These are phyloP conservation scores for Gyrodon lividus DNA, from an alignment of 768 basidiomycete species.

Conservation along the genomic window DNA sequence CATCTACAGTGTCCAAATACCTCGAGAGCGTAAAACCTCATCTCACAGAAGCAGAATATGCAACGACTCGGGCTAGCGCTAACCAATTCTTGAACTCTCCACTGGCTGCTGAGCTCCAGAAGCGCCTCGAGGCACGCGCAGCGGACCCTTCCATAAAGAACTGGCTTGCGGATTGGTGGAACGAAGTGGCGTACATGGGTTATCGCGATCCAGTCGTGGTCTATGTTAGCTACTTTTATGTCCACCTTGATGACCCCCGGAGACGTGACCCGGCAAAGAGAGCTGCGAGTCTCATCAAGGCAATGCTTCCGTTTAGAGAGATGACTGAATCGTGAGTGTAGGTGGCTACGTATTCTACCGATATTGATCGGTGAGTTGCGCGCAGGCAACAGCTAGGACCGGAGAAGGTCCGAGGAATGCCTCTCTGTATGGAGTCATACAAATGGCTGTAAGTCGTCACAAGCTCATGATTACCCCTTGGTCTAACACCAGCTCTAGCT, in stretches of 20 bases:
- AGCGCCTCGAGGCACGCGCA: slow-evolving; percentile 74
- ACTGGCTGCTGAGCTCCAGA: slow-evolving; percentile 70
- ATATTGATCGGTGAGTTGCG: not conserved
- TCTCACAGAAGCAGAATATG: slow-evolving; percentile 61
- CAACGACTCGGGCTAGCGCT: slow-evolving; percentile 56
- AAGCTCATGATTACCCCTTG: not conserved
- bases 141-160: slow-evolving; percentile 53
- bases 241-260: slow-evolving; percentile 69
- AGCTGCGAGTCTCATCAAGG: slow-evolving; percentile 82
- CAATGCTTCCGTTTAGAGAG: slow-evolving; percentile 80
- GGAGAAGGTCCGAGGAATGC: slow-evolving; percentile 74
- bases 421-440: slow-evolving; percentile 92
- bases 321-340: slow-evolving; percentile 72
- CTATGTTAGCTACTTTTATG: slow-evolving; percentile 93
- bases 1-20: slow-evolving; percentile 85
- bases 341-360: slow-evolving; percentile 2
- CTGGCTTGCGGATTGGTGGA: slow-evolving; percentile 99
- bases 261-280: slow-evolving; percentile 59
- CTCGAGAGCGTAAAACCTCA: slow-evolving; percentile 82
- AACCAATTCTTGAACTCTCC: slow-evolving; percentile 69
- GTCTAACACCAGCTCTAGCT: slow-evolving; percentile 42
- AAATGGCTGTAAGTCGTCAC: slow-evolving; percentile 73
- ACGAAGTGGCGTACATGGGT: slow-evolving; percentile 85
- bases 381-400: slow-evolving; percentile 76
- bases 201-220: slow-evolving; percentile 90